These are phyloP conservation scores for Paraurostyla sp. DNA, from an alignment of 73 alveolate species.

Conservation along the genomic window DNA sequence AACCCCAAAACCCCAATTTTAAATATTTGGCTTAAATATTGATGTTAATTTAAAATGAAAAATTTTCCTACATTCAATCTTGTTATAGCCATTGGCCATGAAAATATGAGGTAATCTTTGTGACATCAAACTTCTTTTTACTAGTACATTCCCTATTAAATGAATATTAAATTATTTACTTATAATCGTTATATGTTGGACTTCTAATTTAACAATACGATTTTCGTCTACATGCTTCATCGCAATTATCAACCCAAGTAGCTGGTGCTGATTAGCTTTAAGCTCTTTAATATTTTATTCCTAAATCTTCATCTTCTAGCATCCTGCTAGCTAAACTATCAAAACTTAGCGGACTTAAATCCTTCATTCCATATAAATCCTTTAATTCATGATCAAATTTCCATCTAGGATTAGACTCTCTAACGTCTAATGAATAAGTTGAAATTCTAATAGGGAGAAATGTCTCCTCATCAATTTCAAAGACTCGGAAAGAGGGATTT, in stretches of 20 bases:
- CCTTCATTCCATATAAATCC: constrained; percentile 20
- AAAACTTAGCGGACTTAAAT: constrained; percentile 44
- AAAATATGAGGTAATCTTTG: no score
- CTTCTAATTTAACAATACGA: not conserved
- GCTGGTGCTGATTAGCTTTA: not conserved
- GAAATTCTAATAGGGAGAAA: constrained; percentile 47
- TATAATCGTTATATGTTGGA: no score
- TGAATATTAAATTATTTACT: no score
- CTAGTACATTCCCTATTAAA: no score
- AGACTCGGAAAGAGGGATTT: constrained; percentile 63
- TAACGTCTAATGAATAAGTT: constrained; percentile 51
- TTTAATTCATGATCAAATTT: constrained; percentile 33
- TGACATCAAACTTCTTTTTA: no score
- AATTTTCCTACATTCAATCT: no score
- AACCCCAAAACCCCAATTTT: no score
- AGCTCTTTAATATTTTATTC: constrained; percentile 6
- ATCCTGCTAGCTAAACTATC: not conserved
- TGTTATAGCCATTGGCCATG: no score
- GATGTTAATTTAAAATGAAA: no score
- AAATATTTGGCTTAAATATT: no score
- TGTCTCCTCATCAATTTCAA: constrained; percentile 47
- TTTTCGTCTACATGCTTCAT: constrained; percentile 14
- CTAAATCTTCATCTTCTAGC: not conserved
- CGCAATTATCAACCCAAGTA: not conserved
- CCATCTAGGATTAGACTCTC: constrained; percentile 43